phyloP scores from a whole-genome alignment of 768 basidiomycete genomes.

The Podaxis rugospora region DNA sequence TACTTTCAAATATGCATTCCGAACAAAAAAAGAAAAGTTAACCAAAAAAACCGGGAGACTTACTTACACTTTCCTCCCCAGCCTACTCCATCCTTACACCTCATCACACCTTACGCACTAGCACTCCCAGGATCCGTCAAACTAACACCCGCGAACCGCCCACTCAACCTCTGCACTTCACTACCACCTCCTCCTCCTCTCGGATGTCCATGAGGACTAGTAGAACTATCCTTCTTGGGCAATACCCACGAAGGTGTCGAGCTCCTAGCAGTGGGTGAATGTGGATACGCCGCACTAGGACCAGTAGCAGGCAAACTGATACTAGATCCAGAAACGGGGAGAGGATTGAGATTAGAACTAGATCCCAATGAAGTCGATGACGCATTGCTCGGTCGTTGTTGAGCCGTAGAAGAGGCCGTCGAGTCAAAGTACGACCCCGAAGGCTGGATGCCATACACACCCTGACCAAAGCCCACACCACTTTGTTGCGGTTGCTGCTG shows the following conservation, averaged over 20 bases:
- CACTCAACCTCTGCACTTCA: neutral
- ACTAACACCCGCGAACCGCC: conserved; percentile 5
- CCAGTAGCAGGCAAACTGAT: neutral
- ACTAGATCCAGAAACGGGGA: neutral
- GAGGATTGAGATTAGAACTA: neutral
- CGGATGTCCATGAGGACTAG: neutral
- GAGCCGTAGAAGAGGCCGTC: neutral
- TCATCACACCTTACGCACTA: neutral
- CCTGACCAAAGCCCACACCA: neutral
- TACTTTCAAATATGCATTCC: too few relatives aligned
- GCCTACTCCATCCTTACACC: neutral
- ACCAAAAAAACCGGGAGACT: too few relatives aligned
- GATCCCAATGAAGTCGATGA: conserved; percentile 6
- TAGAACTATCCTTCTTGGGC: conserved; percentile 31
- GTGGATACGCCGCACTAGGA: conserved; percentile 10
- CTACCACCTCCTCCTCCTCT: neutral
- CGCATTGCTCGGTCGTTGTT: conserved; percentile 13
- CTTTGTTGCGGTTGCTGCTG: neutral
- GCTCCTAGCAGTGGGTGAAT: conserved; percentile 10
- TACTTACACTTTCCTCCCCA: neutral
- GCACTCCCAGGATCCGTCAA: conserved; percentile 8
- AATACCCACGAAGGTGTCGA: conserved; percentile 40
- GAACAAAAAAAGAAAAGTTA: too few relatives aligned
- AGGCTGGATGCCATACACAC: conserved; percentile 8
- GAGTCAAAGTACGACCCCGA: neutral